Conservation (phyloP, 768 basidiomycete genomes). For the Termitomyces sp. region DNA sequence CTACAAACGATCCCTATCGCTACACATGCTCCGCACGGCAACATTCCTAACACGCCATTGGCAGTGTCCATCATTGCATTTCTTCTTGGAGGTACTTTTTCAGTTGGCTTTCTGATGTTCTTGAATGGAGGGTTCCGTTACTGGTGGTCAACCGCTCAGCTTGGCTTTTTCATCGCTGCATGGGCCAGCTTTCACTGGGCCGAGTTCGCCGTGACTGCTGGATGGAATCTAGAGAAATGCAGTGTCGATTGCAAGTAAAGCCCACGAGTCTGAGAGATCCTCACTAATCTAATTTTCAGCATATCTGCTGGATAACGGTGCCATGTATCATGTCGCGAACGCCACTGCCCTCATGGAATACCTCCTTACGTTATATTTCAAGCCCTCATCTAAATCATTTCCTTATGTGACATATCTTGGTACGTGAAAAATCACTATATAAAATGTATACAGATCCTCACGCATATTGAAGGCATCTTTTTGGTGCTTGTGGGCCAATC, state of each 20-base stretch:
- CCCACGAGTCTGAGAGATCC: background rate
- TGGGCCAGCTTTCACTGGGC: constrained; percentile 91
- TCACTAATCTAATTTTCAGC: constrained; percentile 40
- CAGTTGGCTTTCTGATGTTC: constrained; percentile 49
- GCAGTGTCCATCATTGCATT: constrained; percentile 76
- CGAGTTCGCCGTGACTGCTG: constrained; percentile 93
- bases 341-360: constrained; percentile 75
- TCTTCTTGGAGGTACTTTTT: constrained; percentile 70
- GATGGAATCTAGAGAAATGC: constrained; percentile 91
- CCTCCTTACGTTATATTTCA: constrained; percentile 60
- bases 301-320: constrained; percentile 88
- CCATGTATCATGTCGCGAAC: constrained; percentile 82
- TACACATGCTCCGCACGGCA: constrained; percentile 36
- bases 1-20: constrained; percentile 50
- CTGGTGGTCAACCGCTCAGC: constrained; percentile 69
- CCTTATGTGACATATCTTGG: constrained; percentile 58
- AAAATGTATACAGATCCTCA: background rate
- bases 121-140: constrained; percentile 36
- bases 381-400: constrained; percentile 55
- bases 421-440: constrained; percentile 21
- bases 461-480: constrained; percentile 44
- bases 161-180: constrained; percentile 78
- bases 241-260: constrained; percentile 83
- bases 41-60: constrained; percentile 87
- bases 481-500: constrained; percentile 67